Evolutionary conservation across 2,329 filamentous ascomycete species (phyloP), one percentile per base, ranked within the genome.

Genomic region (Trichoderma simmonsii): DNA sequence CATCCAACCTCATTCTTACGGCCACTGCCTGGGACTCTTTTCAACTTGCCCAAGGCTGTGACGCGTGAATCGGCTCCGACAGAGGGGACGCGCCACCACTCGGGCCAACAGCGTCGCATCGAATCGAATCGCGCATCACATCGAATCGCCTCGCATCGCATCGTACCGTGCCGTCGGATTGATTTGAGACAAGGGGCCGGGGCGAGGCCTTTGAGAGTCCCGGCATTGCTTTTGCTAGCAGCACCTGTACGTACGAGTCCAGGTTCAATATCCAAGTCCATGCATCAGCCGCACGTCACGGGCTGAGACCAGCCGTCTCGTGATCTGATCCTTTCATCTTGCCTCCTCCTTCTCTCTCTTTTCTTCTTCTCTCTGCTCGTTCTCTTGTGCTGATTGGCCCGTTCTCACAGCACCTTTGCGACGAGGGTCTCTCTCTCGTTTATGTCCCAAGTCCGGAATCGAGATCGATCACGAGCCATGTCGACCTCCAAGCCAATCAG

Each of bases 311-410:
- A 14, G 21, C 57, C 57, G 57, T 70, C 57, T 70, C 15, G 57
- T 61, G 57, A 70, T 70, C 67, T 24, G 48, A 54, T 24, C 66
- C 32, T 15, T 62, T 70, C 67, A 70, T 62, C 67, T 70, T 70
- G 67, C 28, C 48, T 62, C 43, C 32, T 51, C 39, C 36, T 39
- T 39, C 34, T 36, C n/a, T 65, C 28, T 43, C n/a, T 24, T 39
- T 59, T 51, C 51, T 61, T 61, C n/a, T 34, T 26, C 34, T 69
- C 39, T 21, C 21, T 60, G 36, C 21, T 21, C n/a, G 12, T 48
- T 12, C 21, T 12, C 24, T 9, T 21, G n/a, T 51, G 36, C 21
- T 54, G 36, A 28, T 62, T 61, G 57, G 67, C 15, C 30, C 57
- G 21, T 6, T 54, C 28, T 21, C 4, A 14, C 18, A 43, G 36